Evolutionary conservation across 2,329 filamentous ascomycete species (phyloP), one percentile per base, ranked within the genome.

Genomic region (Cryphonectria japonica): DNA sequence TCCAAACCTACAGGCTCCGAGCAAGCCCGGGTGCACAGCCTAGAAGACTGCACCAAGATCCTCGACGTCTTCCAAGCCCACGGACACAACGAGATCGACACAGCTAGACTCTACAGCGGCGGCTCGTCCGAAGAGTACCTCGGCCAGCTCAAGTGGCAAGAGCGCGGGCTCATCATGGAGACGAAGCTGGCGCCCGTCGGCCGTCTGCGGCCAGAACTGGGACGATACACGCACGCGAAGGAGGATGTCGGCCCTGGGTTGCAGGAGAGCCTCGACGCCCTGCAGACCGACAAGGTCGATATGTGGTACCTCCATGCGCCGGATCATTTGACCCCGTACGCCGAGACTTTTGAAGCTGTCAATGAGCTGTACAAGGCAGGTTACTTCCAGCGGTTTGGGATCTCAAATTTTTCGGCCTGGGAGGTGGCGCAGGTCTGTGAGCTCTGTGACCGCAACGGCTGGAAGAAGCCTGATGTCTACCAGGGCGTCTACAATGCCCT

Each of bases 41-140:
- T 79, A 9, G 64, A 88, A 63, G 88, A 89, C 39, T 89, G 85
- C 78, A 88, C 87, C 71, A 83, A 85, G 72, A 87, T 87, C 67
- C 84, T 93, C 50, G 88, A 92, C 78, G 84, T 88, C 73, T 88
- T 93, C 77, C 89, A 92, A 78, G 82, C 84, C 37, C 84, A 88
- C 75, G 91, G 91, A 26, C 90, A 92, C 80, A 86, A 88, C 76
- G 91, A 93, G 76, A 79, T 93, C 67, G 91, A 93, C 77, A 93
- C 91, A 0, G 91, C 91, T 0, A 85, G 91, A 19, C 78, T 85
- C 3, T 93, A 93, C 74, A 83, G 91, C 60, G 85, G 81, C 41
- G 91, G 91, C 65, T 83, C 86, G 66, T 90, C 92, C 67, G 92
- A 93, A 76, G 78, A 83, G 67, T 80, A 82, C 61, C 81, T 88